A percentile compares a stretch with the other conserved stretches of the same genome.
Evolutionary conservation across 441 rosid species (phyloP).

Genomic region (Adansonia grandidieri): DNA sequence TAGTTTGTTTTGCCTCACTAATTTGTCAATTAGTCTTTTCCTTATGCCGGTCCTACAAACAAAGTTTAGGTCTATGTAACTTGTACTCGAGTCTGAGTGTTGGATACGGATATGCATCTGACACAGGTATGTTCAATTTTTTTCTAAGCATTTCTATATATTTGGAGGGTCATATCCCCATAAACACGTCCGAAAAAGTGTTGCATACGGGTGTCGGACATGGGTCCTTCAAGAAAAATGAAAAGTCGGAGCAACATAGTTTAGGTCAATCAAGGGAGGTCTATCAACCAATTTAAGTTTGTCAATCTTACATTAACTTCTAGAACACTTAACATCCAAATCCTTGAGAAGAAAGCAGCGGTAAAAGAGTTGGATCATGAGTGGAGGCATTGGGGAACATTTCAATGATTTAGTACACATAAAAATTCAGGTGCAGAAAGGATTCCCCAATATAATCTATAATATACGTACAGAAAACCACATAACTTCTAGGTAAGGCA

Average conservation of each 20-base stretch:
- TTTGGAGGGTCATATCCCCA: too few species aligned
- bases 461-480: neutral
- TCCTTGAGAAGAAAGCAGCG: neutral
- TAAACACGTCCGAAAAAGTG: too few species aligned
- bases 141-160: too few species aligned
- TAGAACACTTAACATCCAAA: neutral
- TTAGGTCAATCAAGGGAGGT: neutral
- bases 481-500: conserved; percentile 1
- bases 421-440: neutral
- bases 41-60: neutral
- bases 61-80: neutral
- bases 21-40: conserved; percentile 4
- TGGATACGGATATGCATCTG: too few species aligned
- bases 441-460: neutral
- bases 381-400: conserved; percentile 11
- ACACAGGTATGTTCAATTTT: too few species aligned
- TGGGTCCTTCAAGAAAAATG: too few species aligned
- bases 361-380: neutral
- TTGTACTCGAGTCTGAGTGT: too few species aligned
- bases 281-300: neutral
- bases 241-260: too few species aligned
- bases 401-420: neutral
- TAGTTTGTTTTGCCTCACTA: neutral
- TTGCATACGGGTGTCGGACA: too few species aligned
- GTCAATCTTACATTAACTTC: neutral